Percentiles rank a stretch among this genome's conserved stretches.
phyloP scores from a whole-genome alignment of 2,329 filamentous ascomycete species.

The Sphaerulina musiva region DNA sequence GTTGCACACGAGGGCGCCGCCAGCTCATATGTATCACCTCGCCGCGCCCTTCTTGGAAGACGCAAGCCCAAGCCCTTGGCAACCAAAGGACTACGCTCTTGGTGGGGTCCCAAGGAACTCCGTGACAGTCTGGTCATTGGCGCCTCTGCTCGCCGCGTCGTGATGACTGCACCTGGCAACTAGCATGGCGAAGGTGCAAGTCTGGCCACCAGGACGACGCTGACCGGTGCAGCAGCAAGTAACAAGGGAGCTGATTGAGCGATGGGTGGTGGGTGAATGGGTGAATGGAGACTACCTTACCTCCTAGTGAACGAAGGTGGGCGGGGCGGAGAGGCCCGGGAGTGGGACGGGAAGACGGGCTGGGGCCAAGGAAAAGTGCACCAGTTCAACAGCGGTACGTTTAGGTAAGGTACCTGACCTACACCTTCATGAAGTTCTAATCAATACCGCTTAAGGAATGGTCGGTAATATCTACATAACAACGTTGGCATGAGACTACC shows the following conservation, averaged over 20 bases:
- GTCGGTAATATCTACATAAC: too few relatives aligned
- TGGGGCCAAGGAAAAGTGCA: too few relatives aligned
- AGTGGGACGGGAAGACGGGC: too few relatives aligned
- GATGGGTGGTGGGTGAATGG: too few relatives aligned
- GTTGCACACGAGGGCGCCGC: constrained; percentile 10
- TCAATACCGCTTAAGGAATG: too few relatives aligned
- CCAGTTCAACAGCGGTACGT: too few relatives aligned
- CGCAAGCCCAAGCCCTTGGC: constrained; percentile 13
- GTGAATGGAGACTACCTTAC: too few relatives aligned
- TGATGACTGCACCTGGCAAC: neutral
- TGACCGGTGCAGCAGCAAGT: neutral
- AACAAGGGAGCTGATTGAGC: neutral
- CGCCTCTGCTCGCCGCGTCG: constrained; percentile 1
- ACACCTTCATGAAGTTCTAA: too few relatives aligned
- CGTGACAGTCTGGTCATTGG: constrained; percentile 14
- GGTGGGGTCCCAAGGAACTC: constrained; percentile 10
- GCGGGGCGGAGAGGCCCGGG: too few relatives aligned
- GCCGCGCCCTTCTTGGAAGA: constrained; percentile 4
- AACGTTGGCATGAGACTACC: too few relatives aligned
- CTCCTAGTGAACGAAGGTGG: too few relatives aligned
- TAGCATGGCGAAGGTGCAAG: constrained; percentile 7
- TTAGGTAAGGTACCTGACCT: too few relatives aligned
- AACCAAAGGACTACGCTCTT: constrained; percentile 5
- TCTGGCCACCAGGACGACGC: neutral
- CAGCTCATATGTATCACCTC: constrained; percentile 14